Evolutionary conservation across 768 basidiomycete species (phyloP), one percentile per base, ranked within the genome.

Genomic region (Russula ochroleuca): DNA sequence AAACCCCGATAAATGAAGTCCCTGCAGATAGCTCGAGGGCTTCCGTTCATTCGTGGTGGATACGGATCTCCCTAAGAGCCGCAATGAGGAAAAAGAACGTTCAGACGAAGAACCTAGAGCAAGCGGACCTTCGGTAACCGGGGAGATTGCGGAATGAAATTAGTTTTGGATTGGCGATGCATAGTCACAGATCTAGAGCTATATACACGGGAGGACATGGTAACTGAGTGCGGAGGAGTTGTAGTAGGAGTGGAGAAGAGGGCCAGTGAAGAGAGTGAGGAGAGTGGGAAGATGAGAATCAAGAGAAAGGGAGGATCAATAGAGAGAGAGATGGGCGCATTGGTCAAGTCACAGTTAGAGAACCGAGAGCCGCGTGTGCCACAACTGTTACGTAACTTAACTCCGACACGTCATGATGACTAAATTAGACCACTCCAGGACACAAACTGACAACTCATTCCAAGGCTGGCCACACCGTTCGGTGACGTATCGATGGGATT

Each of bases 21-120:
- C 10, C 63, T 64, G 31, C 63, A 64, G 33, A 64, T 64, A 2
- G 25, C 0, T 6, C 47, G 21, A 50, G 63, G 31, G 21, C 14
- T 40, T 21, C 28, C n/a, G 35, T 38, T 28, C 23, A 14, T 41
- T 13, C 3, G 28, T 21, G 28, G 19, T 2, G 23, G 17, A 45
- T 3, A 0, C 2, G 41, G 6, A 10, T 2, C 7, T 11, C n/a
- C 23, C 54, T 61, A 28, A 53, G 23, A 4, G 13, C 4, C 7
- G 9, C 14, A n/a, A 40, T 54, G n/a, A 25, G 28, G 25, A 40
- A 31, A 56, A 54, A 14, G 31, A 37, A 37, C 43, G 23, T 37
- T 0, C 19, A 5, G 11, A 54, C 13, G 1, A 41, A 37, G 17
- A 14, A 49, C 7, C 6, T n/a, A 38, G 11, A 23, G 13, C 4